Base-by-base conservation (phyloP, 106 monocot genomes). In the Cymbidium sinense region DNA sequence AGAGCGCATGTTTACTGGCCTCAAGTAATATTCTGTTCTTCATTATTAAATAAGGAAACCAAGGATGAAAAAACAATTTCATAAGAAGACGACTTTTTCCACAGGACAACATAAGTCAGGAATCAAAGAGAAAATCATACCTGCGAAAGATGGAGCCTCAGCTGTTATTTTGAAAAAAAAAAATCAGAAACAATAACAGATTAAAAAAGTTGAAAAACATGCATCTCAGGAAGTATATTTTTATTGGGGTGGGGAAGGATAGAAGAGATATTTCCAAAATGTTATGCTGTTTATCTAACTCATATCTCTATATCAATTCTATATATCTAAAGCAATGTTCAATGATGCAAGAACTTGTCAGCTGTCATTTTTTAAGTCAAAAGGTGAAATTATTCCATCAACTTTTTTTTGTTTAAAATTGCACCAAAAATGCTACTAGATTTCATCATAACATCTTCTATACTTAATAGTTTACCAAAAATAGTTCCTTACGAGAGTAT, bases 1-100 rank as follows among this genome's bases (percentile, higher is more conserved):
- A 69, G 50, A 85, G 43, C 44, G 29, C 43, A 85, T n/a, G 15
- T 58, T 84, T 52, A 54, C 77, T 12, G 71, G 30, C 50, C 33
- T 73, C 44, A 70, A 71, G 69, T 34, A 25, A 50, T 78, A 76
- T 15, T 81, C 73, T 71, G 75, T 75, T 64, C 43, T 44, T 85
- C 43, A 58, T 71, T 71, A 21, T 39, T 36, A 71, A 71, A 71
- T 8, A 71, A 71, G 35, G 71, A 35, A 71, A 7, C 5, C 37
- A 71, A 39, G 6, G 69, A 4, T 13, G 11, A 20, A 21, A 31
- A 71, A 71, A 71, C 36, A 71, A 36, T 21, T 71, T 37, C 5
- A 34, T 71, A n/a, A 71, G 18, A 71, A 71, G 19, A 71, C 36
- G n/a, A 67, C 20, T 36, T 2, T 21, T 71, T 67, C 29, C 29